These are phyloP conservation scores for Salix koriyanagi DNA, from an alignment of 345 rosid species.

Conservation along the genomic window DNA sequence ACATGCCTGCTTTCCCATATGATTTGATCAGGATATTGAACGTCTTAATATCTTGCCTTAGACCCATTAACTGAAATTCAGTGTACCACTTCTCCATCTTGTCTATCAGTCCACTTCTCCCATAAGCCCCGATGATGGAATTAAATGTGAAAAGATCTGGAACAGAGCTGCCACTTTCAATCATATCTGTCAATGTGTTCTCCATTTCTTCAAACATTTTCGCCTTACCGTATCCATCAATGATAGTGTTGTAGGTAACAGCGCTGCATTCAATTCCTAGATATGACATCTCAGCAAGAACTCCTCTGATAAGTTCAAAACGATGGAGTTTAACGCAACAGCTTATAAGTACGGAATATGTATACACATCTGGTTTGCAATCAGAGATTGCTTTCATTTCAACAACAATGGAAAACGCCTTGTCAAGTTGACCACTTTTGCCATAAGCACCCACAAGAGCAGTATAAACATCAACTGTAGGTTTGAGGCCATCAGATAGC, in stretches of 20 bases:
- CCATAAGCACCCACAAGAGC: constrained; percentile 71
- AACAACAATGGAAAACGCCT: constrained; percentile 53
- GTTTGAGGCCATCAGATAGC: constrained; percentile 64
- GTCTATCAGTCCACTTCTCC: constrained; percentile 46
- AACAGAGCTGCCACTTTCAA: constrained; percentile 50
- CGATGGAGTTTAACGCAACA: constrained; percentile 48
- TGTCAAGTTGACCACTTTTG: constrained; percentile 44
- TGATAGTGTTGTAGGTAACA: constrained; percentile 64
- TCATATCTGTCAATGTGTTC: constrained; percentile 54
- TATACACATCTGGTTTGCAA: constrained; percentile 72
- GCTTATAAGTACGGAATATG: constrained; percentile 56
- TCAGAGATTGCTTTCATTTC: constrained; percentile 67
- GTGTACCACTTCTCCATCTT: constrained; percentile 77
- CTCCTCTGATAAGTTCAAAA: constrained; percentile 46
- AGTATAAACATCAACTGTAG: constrained; percentile 73
- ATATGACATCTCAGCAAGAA: constrained; percentile 74
- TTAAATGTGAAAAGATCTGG: constrained; percentile 76
- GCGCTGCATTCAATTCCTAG: constrained; percentile 51
- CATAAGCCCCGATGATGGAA: constrained; percentile 64
- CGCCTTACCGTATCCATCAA: constrained; percentile 76
- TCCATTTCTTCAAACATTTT: constrained; percentile 71
- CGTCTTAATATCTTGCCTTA: constrained; percentile 60
- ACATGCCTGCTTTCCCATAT: constrained; percentile 59
- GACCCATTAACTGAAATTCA: constrained; percentile 74
- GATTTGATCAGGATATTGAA: constrained; percentile 63